These are phyloP conservation scores for Cystoderma amianthinum DNA, from an alignment of 768 basidiomycete species.

Conservation along the genomic window DNA sequence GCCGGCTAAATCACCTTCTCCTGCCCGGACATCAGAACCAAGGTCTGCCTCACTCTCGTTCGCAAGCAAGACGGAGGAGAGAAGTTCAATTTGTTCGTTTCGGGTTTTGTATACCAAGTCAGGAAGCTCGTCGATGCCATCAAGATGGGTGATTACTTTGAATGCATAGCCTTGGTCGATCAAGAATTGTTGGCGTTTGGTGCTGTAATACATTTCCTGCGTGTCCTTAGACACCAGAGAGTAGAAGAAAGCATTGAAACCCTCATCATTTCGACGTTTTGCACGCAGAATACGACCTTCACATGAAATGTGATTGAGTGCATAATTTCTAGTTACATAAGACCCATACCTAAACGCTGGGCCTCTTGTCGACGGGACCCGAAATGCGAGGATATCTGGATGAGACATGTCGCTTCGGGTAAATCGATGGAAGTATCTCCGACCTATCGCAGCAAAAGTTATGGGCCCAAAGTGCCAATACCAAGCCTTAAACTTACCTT, in stretches of 20 bases:
- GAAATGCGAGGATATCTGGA: conserved; percentile 99
- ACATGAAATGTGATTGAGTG: conserved; percentile 6
- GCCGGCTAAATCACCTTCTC: conserved; percentile 80
- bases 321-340: conserved; percentile 4
- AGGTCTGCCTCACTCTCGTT: conserved; percentile 89
- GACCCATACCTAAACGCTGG: conserved; percentile 73
- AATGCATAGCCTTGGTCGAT: conserved; percentile 99
- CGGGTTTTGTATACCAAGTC: conserved; percentile 89
- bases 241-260: conserved; percentile 99
- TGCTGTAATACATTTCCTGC: conserved; percentile 99
- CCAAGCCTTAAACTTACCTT: conserved; percentile 49
- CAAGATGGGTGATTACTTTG: conserved; percentile 97
- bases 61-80: conserved; percentile 87
- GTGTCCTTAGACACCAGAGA: conserved; percentile 98
- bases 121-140: conserved; percentile 80
- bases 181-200: conserved; percentile 96
- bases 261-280: conserved; percentile 96
- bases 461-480: not conserved
- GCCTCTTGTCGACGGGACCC: conserved; percentile 98
- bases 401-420: conserved; percentile 97
- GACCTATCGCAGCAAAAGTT: conserved; percentile 41
- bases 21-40: conserved; percentile 75
- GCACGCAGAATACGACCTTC: conserved; percentile 95
- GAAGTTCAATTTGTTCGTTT: conserved; percentile 92
- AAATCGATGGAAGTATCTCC: conserved; percentile 99